phyloP scores from a whole-genome alignment of 495 filamentous ascomycete genomes.

The Aspergillus nanangensis region DNA sequence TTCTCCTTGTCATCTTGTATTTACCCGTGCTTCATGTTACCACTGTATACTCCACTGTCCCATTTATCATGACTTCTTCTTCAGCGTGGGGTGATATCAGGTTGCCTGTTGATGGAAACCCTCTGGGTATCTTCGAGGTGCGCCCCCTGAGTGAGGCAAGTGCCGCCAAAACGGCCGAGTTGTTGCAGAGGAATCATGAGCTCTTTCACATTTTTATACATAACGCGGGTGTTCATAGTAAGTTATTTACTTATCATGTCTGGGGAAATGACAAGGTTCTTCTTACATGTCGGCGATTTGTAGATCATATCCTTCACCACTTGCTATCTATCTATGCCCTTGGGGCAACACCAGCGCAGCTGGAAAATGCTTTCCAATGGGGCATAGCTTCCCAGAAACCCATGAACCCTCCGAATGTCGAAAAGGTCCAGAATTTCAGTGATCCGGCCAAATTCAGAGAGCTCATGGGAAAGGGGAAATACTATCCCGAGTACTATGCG shows the following conservation, averaged over 20 bases:
- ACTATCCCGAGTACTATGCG: slow-evolving; percentile 30
- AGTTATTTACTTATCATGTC: not conserved
- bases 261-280: too few relatives aligned
- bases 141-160: slow-evolving; percentile 3
- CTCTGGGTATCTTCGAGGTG: slow-evolving; percentile 5
- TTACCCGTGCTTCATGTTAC: not conserved
- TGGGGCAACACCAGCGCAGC: slow-evolving; percentile 18
- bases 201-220: slow-evolving; percentile 19
- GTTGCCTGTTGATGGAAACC: not conserved
- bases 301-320: slow-evolving; percentile 33
- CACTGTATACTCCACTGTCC: too few relatives aligned
- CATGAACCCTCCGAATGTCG: slow-evolving; percentile 15
- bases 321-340: slow-evolving; percentile 24
- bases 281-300: not conserved
- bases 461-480: slow-evolving; percentile 13
- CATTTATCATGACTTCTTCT: slow-evolving; percentile 2
- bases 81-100: slow-evolving; percentile 1
- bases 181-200: slow-evolving; percentile 15
- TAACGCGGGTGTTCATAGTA: slow-evolving; percentile 13
- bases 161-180: slow-evolving; percentile 6
- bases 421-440: slow-evolving; percentile 16
- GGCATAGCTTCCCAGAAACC: slow-evolving; percentile 21
- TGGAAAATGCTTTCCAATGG: slow-evolving; percentile 24
- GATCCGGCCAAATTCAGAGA: slow-evolving; percentile 20
- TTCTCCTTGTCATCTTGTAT: not conserved